Conservation (phyloP, 306 rosid genomes). For the Medicago arabica region DNA sequence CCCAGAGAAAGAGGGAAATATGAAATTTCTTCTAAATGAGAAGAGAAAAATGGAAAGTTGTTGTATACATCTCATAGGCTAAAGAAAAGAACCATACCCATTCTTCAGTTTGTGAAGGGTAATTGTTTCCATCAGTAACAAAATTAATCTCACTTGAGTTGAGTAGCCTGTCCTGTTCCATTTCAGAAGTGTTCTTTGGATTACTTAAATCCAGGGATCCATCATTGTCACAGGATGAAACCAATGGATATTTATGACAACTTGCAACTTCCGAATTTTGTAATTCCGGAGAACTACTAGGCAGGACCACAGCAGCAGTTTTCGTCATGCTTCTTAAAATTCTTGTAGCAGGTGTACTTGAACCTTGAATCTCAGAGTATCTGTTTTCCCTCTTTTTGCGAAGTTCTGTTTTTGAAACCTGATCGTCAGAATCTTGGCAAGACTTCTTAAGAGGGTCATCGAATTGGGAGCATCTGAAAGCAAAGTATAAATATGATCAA, state of each 20-base stretch:
- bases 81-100: slow-evolving; percentile 53
- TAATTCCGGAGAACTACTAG: slow-evolving; percentile 62
- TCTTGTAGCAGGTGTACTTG: slow-evolving; percentile 49
- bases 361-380: slow-evolving; percentile 46
- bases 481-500: slow-evolving; percentile 36
- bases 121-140: too few species aligned
- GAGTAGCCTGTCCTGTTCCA: slow-evolving; percentile 11
- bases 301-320: slow-evolving; percentile 38
- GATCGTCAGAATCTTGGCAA: slow-evolving; percentile 43
- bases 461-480: slow-evolving; percentile 68
- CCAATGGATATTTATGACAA: slow-evolving; percentile 52
- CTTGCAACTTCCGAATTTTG: slow-evolving; percentile 64
- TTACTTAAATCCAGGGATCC: slow-evolving; percentile 49
- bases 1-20: slow-evolving; percentile 7
- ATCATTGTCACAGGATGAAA: slow-evolving; percentile 50
- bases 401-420: slow-evolving; percentile 46
- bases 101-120: background rate
- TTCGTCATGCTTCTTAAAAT: slow-evolving; percentile 63
- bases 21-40: slow-evolving; percentile 13
- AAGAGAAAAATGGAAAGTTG: background rate
- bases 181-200: slow-evolving; percentile 45
- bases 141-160: too few species aligned
- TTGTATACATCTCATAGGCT: slow-evolving; percentile 37
- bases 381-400: slow-evolving; percentile 52
- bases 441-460: slow-evolving; percentile 52